Evolutionary conservation across 2,329 filamentous ascomycete species (phyloP).

Genomic region (Aspergillus sp.): DNA sequence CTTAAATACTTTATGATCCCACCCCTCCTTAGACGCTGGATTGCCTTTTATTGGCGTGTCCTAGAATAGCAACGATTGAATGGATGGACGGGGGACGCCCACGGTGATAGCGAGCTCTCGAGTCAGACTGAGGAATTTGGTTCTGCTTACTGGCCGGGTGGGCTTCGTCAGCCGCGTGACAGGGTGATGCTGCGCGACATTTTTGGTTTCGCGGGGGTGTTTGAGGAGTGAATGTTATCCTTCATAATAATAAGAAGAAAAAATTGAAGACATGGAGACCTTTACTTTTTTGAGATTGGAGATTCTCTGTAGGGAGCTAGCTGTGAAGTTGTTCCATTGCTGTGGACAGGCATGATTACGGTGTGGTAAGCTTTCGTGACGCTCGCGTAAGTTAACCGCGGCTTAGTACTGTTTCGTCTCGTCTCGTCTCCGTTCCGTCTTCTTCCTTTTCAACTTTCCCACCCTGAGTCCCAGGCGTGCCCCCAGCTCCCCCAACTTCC

Average conservation of each 20-base stretch:
- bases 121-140: not conserved
- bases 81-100: not conserved
- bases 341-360: not conserved
- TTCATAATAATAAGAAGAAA: not conserved
- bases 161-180: conserved; percentile 8
- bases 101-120: not conserved
- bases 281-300: too few species aligned
- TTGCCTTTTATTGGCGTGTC: conserved; percentile 2
- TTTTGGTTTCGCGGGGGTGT: not conserved
- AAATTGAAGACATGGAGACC: not conserved
- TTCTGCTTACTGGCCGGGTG: conserved; percentile 1
- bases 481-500: conserved; percentile 15
- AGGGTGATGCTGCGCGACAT: not conserved
- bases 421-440: conserved; percentile 20
- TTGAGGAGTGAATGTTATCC: not conserved
- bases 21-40: not conserved
- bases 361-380: conserved; percentile 21
- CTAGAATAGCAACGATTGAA: conserved; percentile 8
- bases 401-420: conserved; percentile 20
- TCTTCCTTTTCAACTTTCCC: conserved; percentile 12
- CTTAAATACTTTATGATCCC: not conserved
- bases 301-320: too few species aligned
- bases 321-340: not conserved
- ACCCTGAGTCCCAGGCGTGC: conserved; percentile 18
- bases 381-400: conserved; percentile 30